A percentile compares a stretch with the other conserved stretches of the same genome.
Conservation (phyloP, 768 basidiomycete genomes). For the Pholiota molesta region DNA sequence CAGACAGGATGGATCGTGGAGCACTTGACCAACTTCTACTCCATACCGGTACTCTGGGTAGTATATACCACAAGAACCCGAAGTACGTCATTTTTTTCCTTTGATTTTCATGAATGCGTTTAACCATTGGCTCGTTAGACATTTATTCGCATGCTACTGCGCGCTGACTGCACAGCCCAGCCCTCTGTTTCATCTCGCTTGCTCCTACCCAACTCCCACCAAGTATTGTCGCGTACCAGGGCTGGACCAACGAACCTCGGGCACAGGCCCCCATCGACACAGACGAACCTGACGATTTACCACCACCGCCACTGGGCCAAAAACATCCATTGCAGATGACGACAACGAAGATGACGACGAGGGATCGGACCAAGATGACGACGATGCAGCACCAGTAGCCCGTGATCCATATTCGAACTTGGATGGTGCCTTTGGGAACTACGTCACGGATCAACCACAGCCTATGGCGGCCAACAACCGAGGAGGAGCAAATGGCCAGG, state of each 20-base stretch:
- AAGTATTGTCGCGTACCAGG: slow-evolving; percentile 54
- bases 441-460: slow-evolving; percentile 71
- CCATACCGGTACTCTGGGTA: slow-evolving; percentile 92
- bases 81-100: slow-evolving; percentile 48
- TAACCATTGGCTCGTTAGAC: slow-evolving; percentile 50
- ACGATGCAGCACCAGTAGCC: slow-evolving; percentile 24
- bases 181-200: slow-evolving; percentile 69
- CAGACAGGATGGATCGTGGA: slow-evolving; percentile 96
- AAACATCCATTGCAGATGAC: slow-evolving; percentile 19
- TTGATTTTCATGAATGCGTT: background rate
- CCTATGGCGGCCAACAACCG: slow-evolving; percentile 53
- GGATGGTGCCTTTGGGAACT: slow-evolving; percentile 74
- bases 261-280: slow-evolving; percentile 28
- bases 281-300: slow-evolving; percentile 33
- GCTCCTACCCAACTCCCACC: slow-evolving; percentile 53
- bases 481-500: slow-evolving; percentile 47
- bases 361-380: slow-evolving; percentile 37
- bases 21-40: slow-evolving; percentile 93
- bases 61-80: slow-evolving; percentile 99
- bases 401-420: slow-evolving; percentile 85
- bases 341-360: slow-evolving; percentile 33
- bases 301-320: slow-evolving; percentile 29
- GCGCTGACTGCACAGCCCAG: slow-evolving; percentile 87
- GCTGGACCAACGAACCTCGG: slow-evolving; percentile 59
- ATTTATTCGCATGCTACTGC: slow-evolving; percentile 89